These are phyloP conservation scores for Kurtzmaniella quercitrusa DNA, from an alignment of 1,139 yeast genomes.

Conservation along the genomic window DNA sequence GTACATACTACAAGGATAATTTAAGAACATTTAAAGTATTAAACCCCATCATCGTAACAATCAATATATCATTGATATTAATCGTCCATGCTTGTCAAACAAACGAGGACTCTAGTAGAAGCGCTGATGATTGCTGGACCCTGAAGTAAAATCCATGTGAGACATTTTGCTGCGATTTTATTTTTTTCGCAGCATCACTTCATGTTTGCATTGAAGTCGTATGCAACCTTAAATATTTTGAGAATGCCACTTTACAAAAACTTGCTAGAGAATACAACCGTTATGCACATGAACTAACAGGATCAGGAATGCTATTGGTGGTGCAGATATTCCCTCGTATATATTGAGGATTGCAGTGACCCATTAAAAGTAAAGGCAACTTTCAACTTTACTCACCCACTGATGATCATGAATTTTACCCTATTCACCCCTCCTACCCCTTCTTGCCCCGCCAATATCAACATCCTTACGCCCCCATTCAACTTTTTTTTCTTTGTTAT, in stretches of 20 bases:
- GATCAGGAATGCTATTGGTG: not conserved
- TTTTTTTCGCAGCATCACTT: not conserved
- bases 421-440: no score
- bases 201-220: not conserved
- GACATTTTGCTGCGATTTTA: not conserved
- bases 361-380: no score
- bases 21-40: no score
- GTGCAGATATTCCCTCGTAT: no score
- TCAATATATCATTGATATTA: not conserved
- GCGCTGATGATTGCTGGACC: not conserved
- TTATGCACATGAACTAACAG: not conserved
- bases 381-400: no score
- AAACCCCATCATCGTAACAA: no score
- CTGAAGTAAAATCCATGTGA: not conserved
- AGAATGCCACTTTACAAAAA: not conserved
- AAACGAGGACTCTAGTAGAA: not conserved
- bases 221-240: not conserved
- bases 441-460: no score
- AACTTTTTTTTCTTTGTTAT: no score
- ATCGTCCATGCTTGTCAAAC: not conserved
- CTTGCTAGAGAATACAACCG: not conserved
- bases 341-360: no score
- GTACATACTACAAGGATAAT: not conserved
- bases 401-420: no score
- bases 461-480: no score